Evolutionary conservation across 2,329 filamentous ascomycete genomes (phyloP).

Genomic region (Aspergillus sp.): DNA sequence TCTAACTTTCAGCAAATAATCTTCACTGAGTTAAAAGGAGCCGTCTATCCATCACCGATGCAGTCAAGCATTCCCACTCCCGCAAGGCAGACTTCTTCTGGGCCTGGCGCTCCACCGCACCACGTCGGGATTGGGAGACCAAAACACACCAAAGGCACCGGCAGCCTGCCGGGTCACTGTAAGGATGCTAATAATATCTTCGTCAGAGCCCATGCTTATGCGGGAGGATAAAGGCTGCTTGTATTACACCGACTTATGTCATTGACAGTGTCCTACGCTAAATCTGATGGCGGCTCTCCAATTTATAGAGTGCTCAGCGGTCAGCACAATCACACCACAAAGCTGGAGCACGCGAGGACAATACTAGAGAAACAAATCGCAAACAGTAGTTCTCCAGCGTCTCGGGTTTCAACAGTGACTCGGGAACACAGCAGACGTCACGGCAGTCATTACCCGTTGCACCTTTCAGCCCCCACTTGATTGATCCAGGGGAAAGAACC

Average conservation of each 20-base stretch:
- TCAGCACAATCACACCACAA: too few relatives aligned
- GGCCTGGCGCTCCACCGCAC: not conserved
- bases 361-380: too few relatives aligned
- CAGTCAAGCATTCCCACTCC: not conserved
- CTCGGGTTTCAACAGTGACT: too few relatives aligned
- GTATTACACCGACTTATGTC: not conserved
- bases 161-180: not conserved
- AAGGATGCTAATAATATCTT: conserved; percentile 2
- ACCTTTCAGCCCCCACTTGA: not conserved
- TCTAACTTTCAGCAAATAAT: not conserved
- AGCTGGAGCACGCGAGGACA: too few relatives aligned
- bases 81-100: conserved; percentile 5
- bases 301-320: too few relatives aligned
- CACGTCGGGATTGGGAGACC: not conserved
- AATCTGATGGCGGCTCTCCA: too few relatives aligned
- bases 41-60: not conserved
- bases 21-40: not conserved
- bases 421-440: not conserved
- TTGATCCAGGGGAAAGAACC: not conserved
- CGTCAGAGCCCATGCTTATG: not conserved
- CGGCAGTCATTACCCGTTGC: not conserved
- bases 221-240: not conserved
- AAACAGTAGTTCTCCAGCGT: too few relatives aligned
- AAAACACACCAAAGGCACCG: not conserved
- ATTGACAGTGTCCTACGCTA: too few relatives aligned